Evolutionary conservation across 352 stramenopile species (phyloP).

Genomic region (Phytophthora niederhauseri): DNA sequence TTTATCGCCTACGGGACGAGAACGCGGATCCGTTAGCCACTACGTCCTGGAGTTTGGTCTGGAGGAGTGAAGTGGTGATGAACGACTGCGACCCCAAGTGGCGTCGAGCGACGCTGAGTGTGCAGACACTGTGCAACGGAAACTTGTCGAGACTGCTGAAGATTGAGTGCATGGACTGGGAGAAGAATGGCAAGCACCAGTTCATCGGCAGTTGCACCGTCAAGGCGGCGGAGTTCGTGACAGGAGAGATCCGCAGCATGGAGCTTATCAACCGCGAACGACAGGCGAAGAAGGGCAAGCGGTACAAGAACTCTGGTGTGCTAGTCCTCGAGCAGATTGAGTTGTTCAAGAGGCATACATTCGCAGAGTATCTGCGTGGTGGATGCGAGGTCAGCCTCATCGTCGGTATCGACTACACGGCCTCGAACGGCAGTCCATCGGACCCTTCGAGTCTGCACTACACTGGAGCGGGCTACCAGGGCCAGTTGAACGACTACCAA

Average conservation of each 20-base stretch:
- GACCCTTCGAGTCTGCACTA: slow-evolving; percentile 68
- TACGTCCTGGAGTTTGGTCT: slow-evolving; percentile 68
- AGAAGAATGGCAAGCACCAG: slow-evolving; percentile 70
- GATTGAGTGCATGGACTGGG: slow-evolving; percentile 83
- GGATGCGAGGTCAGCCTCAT: slow-evolving; percentile 82
- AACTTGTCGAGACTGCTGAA: slow-evolving; percentile 60
- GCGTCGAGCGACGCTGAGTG: slow-evolving; percentile 56
- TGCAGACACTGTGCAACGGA: slow-evolving; percentile 77
- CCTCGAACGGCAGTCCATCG: slow-evolving; percentile 55
- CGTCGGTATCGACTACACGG: slow-evolving; percentile 86
- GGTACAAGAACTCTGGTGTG: slow-evolving; percentile 78
- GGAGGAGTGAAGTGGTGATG: slow-evolving; percentile 69
- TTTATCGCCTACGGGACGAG: slow-evolving; percentile 65
- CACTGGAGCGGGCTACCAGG: slow-evolving; percentile 55
- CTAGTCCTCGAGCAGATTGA: slow-evolving; percentile 62
- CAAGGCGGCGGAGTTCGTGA: slow-evolving; percentile 61
- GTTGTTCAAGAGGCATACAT: slow-evolving; percentile 70
- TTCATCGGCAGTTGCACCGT: slow-evolving; percentile 66
- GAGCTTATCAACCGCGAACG: slow-evolving; percentile 73
- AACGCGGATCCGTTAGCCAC: slow-evolving; percentile 40
- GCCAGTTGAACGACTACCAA: slow-evolving; percentile 83
- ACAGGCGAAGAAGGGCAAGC: slow-evolving; percentile 71
- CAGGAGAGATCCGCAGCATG: slow-evolving; percentile 53
- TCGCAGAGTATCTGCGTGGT: slow-evolving; percentile 72
- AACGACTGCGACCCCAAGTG: slow-evolving; percentile 75